Percentiles rank a stretch among this genome's conserved stretches.
Evolutionary conservation across 176 grass and related monocot genomes (phyloP).

Genomic region (Areca catechu): DNA sequence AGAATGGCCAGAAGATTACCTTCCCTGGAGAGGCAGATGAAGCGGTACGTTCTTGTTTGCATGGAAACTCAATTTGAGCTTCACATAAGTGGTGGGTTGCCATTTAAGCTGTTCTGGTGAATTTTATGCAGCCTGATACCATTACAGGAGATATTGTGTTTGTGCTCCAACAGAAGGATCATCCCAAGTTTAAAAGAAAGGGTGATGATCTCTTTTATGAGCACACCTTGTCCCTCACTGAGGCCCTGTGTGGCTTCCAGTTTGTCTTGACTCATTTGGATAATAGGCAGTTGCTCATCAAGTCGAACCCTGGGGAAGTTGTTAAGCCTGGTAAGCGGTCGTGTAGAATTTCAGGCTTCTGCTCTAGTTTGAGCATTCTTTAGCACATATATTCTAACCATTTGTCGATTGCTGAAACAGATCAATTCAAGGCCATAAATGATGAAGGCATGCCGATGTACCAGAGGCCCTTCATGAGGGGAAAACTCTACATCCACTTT

Average conservation of each 20-base stretch:
- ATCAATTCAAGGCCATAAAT: constrained; percentile 76
- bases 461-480: constrained; percentile 76
- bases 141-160: constrained; percentile 31
- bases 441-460: constrained; percentile 92
- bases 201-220: constrained; percentile 35
- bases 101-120: too few species aligned
- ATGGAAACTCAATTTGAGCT: neutral
- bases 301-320: constrained; percentile 58
- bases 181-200: constrained; percentile 36
- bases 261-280: constrained; percentile 32
- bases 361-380: too few species aligned
- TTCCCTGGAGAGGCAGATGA: constrained; percentile 87
- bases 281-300: constrained; percentile 67
- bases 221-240: constrained; percentile 26
- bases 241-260: constrained; percentile 34
- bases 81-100: too few species aligned
- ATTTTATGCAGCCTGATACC: constrained; percentile 32
- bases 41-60: constrained; percentile 32
- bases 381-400: too few species aligned
- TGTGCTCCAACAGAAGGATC: constrained; percentile 35
- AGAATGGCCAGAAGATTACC: constrained; percentile 64
- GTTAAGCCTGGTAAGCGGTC: constrained; percentile 22
- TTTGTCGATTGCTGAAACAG: constrained; percentile 13
- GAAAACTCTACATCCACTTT: constrained; percentile 88
- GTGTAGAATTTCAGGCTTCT: neutral